Evolutionary conservation across 1,284 basidiomycete species (phyloP), one percentile per base, ranked within the genome.

Genomic region (Clitocybe nebularis): DNA sequence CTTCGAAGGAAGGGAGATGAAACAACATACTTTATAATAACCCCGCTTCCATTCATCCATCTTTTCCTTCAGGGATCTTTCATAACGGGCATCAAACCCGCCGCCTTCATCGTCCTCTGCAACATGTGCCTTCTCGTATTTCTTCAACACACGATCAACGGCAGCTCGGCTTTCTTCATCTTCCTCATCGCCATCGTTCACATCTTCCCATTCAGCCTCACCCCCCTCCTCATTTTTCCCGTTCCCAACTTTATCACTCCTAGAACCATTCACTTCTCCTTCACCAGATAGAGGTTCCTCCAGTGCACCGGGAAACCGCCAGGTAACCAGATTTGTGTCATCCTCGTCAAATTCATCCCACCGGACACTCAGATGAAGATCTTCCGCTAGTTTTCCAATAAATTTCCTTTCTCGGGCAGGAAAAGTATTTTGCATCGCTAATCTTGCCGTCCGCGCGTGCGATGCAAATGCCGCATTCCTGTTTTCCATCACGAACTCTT

Each of bases 281-380:
- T 58, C 54, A 10, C 47, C 50, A 14, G 44, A 13, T 9, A 48
- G 21, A 30, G 51, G 45, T 30, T 53, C 55, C 22, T 60, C 57
- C 11, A 55, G 20, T 10, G 67, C 65, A 7, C 75, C 68, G 44
- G 80, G 81, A 58, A 88, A 66, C 46, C 75, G 63, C 69, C 72
- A 78, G 13, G 77, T 79, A 22, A 86, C 77, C 28, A 88, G 59
- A 57, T 84, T 89, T 56, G 84, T 77, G 44, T 90, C 92, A 30
- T 89, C 71, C 1, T 87, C 85, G 53, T 93, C 86, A 50, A 82
- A 92, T 57, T 94, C 92, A 59, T 96, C 93, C 89, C 92, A 97
- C 16, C 81, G 72, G 25, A 93, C 62, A 21, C 66, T 73, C 5
- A 96, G 72, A 58, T 90, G 80, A 28, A 96, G 61, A 38, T 90